Conservation (phyloP, 2,329 filamentous ascomycete species). For the Pseudopyricularia javanii region DNA sequence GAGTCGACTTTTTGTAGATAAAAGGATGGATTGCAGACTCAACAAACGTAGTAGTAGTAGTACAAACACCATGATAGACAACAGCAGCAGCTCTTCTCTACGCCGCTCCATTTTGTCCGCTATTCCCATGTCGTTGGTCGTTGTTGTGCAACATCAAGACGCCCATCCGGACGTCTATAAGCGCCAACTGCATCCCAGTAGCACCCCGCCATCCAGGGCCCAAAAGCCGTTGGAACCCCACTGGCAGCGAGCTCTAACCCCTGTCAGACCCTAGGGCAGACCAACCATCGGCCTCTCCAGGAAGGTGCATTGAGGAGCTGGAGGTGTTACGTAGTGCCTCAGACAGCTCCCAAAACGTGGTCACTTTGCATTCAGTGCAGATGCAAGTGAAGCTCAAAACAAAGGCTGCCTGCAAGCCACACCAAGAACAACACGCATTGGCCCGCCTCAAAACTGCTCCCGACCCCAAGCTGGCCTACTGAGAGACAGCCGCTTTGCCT, state of each 20-base stretch:
- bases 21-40: too few relatives aligned
- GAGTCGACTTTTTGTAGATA: too few relatives aligned
- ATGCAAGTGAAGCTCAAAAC: neutral
- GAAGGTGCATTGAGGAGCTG: neutral
- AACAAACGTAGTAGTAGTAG: too few relatives aligned
- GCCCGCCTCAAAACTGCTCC: neutral
- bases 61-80: too few relatives aligned
- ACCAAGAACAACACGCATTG: neutral
- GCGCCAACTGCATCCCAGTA: neutral
- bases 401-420: neutral
- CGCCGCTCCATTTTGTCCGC: too few relatives aligned
- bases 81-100: too few relatives aligned
- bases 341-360: conserved; percentile 1
- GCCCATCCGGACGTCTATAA: too few relatives aligned
- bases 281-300: neutral
- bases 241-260: neutral
- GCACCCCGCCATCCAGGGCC: neutral
- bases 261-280: neutral
- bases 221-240: neutral
- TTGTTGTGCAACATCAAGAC: too few relatives aligned
- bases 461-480: neutral
- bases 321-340: neutral
- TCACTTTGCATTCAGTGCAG: neutral
- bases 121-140: too few relatives aligned
- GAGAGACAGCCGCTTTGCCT: neutral